Evolutionary conservation across 2,329 filamentous ascomycete genomes (phyloP), one percentile per base, ranked within the genome.

Genomic region (Ophiognomonia clavigignenti-juglandacearum): DNA sequence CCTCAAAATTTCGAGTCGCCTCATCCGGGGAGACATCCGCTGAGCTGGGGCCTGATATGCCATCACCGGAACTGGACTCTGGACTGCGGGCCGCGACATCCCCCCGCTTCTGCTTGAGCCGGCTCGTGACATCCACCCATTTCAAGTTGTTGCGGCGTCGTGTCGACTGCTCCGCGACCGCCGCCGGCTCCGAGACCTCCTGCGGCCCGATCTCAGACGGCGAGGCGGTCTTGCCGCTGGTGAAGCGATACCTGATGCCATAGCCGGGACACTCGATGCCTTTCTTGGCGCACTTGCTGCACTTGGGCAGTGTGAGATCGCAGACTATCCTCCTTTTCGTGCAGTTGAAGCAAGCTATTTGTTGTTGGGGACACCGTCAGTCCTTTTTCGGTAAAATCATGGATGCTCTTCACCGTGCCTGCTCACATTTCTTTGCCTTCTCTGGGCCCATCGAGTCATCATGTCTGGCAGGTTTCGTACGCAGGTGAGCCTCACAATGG

Each of bases 251-350:
- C 38, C 49, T 41, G 37, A 45, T 43, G 26, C 49, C 49, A 24
- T 51, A 51, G 2, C 49, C 49, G 24, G 49, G 49, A 43, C 49
- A 51, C 9, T 48, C 40, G n/a, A 51, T 29, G 16, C 40, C 45
- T 26, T 51, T 51, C 18, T 48, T 51, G 10, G 27, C 41, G 22
- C 49, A 51, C 38, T 51, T 51, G 20, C 39, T 39, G 45, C 49
- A 51, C 26, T 48, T 47, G 13, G 45, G 45, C 31, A 18, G 24
- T 32, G 45, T 48, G 24, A 48, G 24, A 29, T 51, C 49, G 37
- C 49, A 51, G 11, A 51, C 41, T 34, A 51, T 51, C 41, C 49
- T 47, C 41, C 49, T 48, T 40, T 51, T 51, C 34, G 39, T 51
- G 29, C 49, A 51, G 24, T 51, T 43, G 36, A 41, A 51, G 40